Evolutionary conservation across 1,139 yeast genomes (phyloP), one percentile per base, ranked within the genome.

Genomic region (Kluyveromyces sp.): DNA sequence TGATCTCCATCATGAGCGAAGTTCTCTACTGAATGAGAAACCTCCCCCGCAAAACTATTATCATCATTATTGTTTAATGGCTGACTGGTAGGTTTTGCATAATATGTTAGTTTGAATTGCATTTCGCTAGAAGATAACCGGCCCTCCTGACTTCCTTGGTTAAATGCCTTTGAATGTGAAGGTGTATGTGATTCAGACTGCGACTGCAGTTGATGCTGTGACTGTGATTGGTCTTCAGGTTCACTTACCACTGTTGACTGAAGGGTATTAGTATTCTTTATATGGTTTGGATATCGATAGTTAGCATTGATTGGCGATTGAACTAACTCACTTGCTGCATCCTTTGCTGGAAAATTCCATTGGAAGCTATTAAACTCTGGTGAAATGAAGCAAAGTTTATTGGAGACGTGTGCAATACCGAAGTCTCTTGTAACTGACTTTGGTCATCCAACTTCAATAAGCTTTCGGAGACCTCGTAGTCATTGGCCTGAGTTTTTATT

Each of bases 311-410:
- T 26, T 7, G 43, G 39, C 5, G 43, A 41, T 27, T 34, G 43
- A 25, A 41, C 43, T 2, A 41, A 8, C 8, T 34, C 15, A 7
- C 34, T 7, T 15, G 29, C 30, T 15, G n/a, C 39, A 4, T 29
- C 30, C n/a, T 21, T 15, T 3, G 38, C 15, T 27, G 15, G 15
- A 10, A 34, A 21, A 29, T 29, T 29, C 34, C 25, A 7, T 21
- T 40, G 2, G 43, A 41, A n/a, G 38, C 25, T 25, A 27, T 33
- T 15, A 41, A 8, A 32, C 38, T 41, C 10, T 41, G 39, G 25
- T 41, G 43, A 28, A 34, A 41, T n/a, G 43, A 41, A 6, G 38
- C 38, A 28, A 41, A 41, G 27, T 34, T 41, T 10, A 41, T 41
- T 7, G 43, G 43, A 3, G 43, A 41, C n/a, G 43, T 41, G 28